Conservation (phyloP, 345 rosid genomes). For the Hibiscus trionum region DNA sequence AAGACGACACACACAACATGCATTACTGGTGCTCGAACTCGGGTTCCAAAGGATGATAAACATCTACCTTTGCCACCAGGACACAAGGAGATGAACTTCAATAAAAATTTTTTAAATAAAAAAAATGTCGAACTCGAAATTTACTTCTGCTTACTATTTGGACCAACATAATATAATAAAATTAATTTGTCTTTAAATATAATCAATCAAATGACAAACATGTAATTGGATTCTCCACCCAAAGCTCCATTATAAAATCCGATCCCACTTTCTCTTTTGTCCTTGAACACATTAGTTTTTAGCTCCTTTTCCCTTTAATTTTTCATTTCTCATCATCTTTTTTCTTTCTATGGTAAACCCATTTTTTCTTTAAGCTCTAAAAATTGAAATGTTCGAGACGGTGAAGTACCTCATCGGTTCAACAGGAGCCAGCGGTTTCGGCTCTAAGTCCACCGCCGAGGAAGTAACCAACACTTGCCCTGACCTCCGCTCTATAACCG, state of each 20-base stretch:
- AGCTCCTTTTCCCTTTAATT: neutral
- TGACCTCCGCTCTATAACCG: slow-evolving; percentile 62
- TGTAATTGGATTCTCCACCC: slow-evolving; percentile 16
- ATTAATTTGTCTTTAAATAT: neutral
- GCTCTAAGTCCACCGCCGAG: slow-evolving; percentile 89
- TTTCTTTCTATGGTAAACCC: neutral
- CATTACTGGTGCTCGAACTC: too few relatives aligned
- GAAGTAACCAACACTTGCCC: slow-evolving; percentile 49
- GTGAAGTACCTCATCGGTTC: slow-evolving; percentile 73
- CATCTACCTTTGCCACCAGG: too few relatives aligned
- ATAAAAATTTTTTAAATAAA: too few relatives aligned
- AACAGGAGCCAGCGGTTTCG: slow-evolving; percentile 69
- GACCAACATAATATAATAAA: neutral
- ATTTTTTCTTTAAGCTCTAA: too few relatives aligned
- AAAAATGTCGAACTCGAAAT: too few relatives aligned
- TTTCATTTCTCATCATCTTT: neutral
- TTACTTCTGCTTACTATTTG: too few relatives aligned
- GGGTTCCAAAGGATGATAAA: too few relatives aligned
- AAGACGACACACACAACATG: too few relatives aligned
- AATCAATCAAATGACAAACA: slow-evolving; percentile 28
- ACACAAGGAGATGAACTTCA: too few relatives aligned
- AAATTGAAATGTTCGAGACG: slow-evolving; percentile 52
- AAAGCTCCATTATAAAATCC: neutral
- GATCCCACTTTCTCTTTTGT: slow-evolving; percentile 8
- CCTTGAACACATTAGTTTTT: neutral